A percentile compares a stretch with the other conserved stretches of the same genome.
These are phyloP conservation scores for Colletotrichum kahawae DNA, from an alignment of 2,329 filamentous ascomycete species.

Conservation along the genomic window DNA sequence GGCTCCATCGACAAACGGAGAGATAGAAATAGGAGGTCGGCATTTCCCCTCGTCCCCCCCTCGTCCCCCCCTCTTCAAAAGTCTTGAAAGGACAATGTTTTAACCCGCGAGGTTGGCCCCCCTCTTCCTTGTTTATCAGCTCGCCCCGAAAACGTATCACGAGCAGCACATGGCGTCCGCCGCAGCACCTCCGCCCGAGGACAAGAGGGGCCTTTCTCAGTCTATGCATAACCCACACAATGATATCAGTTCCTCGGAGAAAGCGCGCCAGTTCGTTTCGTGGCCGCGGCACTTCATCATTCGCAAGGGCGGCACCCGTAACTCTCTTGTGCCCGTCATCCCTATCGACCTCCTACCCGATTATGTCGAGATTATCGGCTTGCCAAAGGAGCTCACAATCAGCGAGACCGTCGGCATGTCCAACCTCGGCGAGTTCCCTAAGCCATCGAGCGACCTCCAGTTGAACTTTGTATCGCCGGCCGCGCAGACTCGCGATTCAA, in stretches of 20 bases:
- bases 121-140: background rate
- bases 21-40: background rate
- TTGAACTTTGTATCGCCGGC: background rate
- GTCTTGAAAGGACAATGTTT: background rate
- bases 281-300: slow-evolving; percentile 44
- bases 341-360: slow-evolving; percentile 56
- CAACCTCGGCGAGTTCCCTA: slow-evolving; percentile 38
- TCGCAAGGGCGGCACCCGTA: slow-evolving; percentile 30
- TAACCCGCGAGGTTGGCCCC: background rate
- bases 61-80: background rate
- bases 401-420: slow-evolving; percentile 43
- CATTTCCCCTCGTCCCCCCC: background rate
- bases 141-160: background rate
- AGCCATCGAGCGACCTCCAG: slow-evolving; percentile 20
- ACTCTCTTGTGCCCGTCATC: slow-evolving; percentile 57
- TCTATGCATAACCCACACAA: slow-evolving; percentile 17
- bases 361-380: slow-evolving; percentile 46
- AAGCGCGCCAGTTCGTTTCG: background rate
- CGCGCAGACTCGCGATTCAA: background rate
- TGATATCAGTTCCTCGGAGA: background rate
- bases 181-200: background rate
- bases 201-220: slow-evolving; percentile 8
- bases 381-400: slow-evolving; percentile 45
- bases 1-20: background rate
- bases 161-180: background rate